Percentiles rank a stretch among this genome's conserved stretches.
Evolutionary conservation across 176 grass and related monocot genomes (phyloP).

Genomic region (Areca catechu): DNA sequence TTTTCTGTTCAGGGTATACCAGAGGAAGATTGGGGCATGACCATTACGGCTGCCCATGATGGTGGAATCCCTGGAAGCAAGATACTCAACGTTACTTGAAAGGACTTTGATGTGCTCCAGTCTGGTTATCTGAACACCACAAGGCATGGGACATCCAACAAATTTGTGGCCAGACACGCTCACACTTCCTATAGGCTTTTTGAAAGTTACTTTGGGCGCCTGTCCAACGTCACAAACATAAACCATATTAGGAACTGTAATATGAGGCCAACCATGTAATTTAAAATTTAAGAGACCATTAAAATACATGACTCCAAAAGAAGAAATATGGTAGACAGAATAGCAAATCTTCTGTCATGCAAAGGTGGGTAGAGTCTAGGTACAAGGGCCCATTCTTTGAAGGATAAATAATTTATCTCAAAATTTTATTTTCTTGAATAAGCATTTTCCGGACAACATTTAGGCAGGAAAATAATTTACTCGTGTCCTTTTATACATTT

Average conservation of each 20-base stretch:
- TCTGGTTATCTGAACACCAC: constrained; percentile 70
- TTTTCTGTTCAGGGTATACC: constrained; percentile 54
- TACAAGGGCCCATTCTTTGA: no score
- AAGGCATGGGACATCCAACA: constrained; percentile 86
- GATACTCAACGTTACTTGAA: constrained; percentile 68
- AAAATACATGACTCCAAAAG: no score
- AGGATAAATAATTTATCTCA: no score
- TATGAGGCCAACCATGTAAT: neutral
- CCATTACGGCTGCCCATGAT: constrained; percentile 67
- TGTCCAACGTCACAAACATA: constrained; percentile 16
- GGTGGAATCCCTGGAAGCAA: constrained; percentile 49
- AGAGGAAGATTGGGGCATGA: constrained; percentile 56
- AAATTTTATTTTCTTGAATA: no score
- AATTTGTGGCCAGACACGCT: constrained; percentile 86
- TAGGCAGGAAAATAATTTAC: no score
- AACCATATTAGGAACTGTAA: neutral
- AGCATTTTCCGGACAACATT: no score
- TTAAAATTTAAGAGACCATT: no score
- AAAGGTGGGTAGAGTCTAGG: no score
- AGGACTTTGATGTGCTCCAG: constrained; percentile 66
- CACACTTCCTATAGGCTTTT: constrained; percentile 72
- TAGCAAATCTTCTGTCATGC: no score
- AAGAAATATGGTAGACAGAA: no score
- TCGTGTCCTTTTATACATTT: no score
- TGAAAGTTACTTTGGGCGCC: constrained; percentile 80